Evolutionary conservation across 768 basidiomycete genomes (phyloP), one percentile per base, ranked within the genome.

Genomic region (Tremella mesenterica): DNA sequence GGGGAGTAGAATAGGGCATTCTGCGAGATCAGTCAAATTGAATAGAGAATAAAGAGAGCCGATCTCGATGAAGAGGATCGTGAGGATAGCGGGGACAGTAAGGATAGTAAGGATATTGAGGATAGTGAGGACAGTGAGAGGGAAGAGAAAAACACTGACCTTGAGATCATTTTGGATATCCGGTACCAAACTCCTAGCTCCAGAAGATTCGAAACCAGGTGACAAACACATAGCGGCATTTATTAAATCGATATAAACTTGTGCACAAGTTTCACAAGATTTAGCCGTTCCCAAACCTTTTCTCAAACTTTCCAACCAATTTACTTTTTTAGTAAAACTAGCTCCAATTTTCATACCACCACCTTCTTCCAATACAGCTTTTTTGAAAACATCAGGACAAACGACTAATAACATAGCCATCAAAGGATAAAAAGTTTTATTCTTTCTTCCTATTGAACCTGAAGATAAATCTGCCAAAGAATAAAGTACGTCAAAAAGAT

Each of bases 111-210:
- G n/a, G n/a, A n/a, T n/a, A n/a, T n/a, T n/a, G n/a, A n/a, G n/a
- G n/a, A n/a, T n/a, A n/a, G n/a, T n/a, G n/a, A n/a, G n/a, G n/a
- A n/a, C n/a, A n/a, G n/a, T n/a, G n/a, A n/a, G 29, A 7, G 4
- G 25, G 34, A n/a, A 16, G 27, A 16, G 27, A 21, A 38, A 38
- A 36, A 31, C 8, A 62, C 65, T 57, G 59, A 85, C 88, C 79
- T 84, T 85, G 56, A 92, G 78, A 52, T 91, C 88, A 58, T 85
- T 83, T 0, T 84, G 85, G 8, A 87, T 74, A 63, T 92, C 88
- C 27, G 76, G 73, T 0, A 85, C 85, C 27, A 88, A 74, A 14
- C 81, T 73, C 16, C 81, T 78, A 25, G 90, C 64, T 4, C 86
- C 81, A 1, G 69, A 55, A 14, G 79, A 64, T 9, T 88, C 86